Conservation (phyloP, 352 stramenopile species). For the Pseudoperonospora humuli region DNA sequence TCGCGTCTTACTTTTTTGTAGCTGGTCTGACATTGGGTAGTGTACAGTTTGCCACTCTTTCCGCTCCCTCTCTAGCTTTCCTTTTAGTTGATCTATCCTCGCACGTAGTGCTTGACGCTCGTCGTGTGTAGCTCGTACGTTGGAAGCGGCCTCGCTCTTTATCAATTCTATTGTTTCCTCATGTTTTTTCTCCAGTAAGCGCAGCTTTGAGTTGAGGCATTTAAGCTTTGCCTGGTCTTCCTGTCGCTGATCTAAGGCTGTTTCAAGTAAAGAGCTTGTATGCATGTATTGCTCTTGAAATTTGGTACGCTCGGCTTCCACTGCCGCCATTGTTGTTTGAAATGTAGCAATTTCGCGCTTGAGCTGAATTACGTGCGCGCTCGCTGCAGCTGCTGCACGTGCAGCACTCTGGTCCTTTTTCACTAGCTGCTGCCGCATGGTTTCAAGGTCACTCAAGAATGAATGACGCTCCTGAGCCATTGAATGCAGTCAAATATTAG, state of each 20-base stretch:
- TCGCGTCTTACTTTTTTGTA: constrained; percentile 40
- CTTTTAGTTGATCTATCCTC: constrained; percentile 54
- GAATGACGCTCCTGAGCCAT: constrained; percentile 45
- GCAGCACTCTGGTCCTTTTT: constrained; percentile 57
- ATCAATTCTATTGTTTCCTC: constrained; percentile 51
- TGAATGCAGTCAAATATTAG: constrained; percentile 1
- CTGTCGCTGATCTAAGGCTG: constrained; percentile 66
- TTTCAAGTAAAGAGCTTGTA: constrained; percentile 64
- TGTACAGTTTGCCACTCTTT: constrained; percentile 61
- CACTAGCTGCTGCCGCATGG: constrained; percentile 60
- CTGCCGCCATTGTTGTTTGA: no score
- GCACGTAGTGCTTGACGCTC: constrained; percentile 64
- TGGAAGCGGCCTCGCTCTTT: constrained; percentile 41
- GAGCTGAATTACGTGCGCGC: constrained; percentile 58
- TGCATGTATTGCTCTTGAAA: constrained; percentile 54
- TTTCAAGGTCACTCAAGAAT: constrained; percentile 66
- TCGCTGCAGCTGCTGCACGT: constrained; percentile 43
- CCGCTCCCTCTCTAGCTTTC: constrained; percentile 55
- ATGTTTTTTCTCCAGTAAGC: constrained; percentile 53
- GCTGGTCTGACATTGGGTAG: constrained; percentile 40
- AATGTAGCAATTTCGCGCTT: constrained; percentile 70
- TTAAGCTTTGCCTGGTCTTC: constrained; percentile 46
- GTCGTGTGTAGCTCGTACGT: constrained; percentile 49
- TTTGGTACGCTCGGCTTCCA: no score
- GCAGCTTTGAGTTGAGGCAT: constrained; percentile 44